Evolutionary conservation across 768 basidiomycete species (phyloP), one percentile per base, ranked within the genome.

Genomic region (Mycena amicta): DNA sequence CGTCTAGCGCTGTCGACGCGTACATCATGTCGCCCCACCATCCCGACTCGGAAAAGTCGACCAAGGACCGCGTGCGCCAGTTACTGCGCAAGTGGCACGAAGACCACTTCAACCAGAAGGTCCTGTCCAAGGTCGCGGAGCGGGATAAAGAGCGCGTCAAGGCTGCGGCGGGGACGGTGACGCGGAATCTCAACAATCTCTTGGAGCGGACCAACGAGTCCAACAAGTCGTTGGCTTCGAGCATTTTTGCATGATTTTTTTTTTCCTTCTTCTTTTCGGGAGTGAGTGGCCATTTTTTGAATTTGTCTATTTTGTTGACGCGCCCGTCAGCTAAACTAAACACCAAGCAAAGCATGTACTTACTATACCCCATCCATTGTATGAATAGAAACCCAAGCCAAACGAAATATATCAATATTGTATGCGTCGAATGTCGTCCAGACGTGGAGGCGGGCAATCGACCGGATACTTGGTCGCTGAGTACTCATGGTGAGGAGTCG

Each of bases 1-100:
- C 84, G 4, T 73, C 77, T 3, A 62, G 71, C 3, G 81, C 78
- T 11, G 81, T 92, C 64, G 75, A 76, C 43, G 81, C 83, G 29
- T 91, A 90, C 63, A 78, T 91, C 66, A 73, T 83, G 55, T 85
- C 85, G 16, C 75, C 81, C 12, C 70, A 81, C 56, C 80, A 83
- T 60, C 83, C 86, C 1, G 76, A 77, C 55, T 75, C 69, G 55
- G 84, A 85, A 27, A 83, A 80, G 71, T 74, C 75, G 47, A 65
- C 77, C 50, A 89, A 88, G 73, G 90, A 92, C 64, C 84, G 89
- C 15, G 78, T 91, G 62, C 89, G 85, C 75, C 90, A 92, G 59
- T 83, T 86, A 53, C 80, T 93, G 64, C 81, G 83, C 71, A 75
- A 80, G 62, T 93, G 90, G 90, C 90, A 93, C 71, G 90, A 91